Percentiles rank a stretch among this genome's conserved stretches.
These are phyloP conservation scores for Sarocladiaceae sp. DNA, from an alignment of 2,329 filamentous ascomycete genomes.

Conservation along the genomic window DNA sequence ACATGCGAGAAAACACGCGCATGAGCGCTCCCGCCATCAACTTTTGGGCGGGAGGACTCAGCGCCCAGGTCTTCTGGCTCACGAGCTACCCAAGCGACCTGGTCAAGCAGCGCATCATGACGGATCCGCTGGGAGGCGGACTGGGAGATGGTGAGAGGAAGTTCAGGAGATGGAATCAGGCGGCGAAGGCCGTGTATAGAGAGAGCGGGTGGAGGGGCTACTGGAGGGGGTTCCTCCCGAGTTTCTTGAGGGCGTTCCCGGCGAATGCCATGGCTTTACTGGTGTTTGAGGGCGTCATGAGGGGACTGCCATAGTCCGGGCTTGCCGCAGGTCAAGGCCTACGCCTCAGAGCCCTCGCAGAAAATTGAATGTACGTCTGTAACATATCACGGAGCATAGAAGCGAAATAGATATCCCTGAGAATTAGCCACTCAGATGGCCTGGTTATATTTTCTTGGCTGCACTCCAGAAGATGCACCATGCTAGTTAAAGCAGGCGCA, in stretches of 20 bases:
- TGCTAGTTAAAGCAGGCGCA: background rate
- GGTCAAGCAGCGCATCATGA: slow-evolving; percentile 96
- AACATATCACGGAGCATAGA: background rate
- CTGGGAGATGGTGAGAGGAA: slow-evolving; percentile 60
- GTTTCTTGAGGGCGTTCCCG: slow-evolving; percentile 88
- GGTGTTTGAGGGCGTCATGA: slow-evolving; percentile 89
- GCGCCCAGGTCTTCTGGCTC: slow-evolving; percentile 91
- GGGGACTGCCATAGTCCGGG: slow-evolving; percentile 39
- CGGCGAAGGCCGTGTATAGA: slow-evolving; percentile 67
- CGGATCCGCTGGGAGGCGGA: slow-evolving; percentile 72
- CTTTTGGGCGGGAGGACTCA: slow-evolving; percentile 94
- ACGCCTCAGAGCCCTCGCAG: background rate
- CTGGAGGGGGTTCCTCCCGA: slow-evolving; percentile 90
- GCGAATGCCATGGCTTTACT: slow-evolving; percentile 92
- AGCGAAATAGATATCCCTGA: slow-evolving; percentile 5
- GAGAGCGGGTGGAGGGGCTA: slow-evolving; percentile 76
- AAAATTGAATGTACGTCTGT: background rate
- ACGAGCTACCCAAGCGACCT: slow-evolving; percentile 89
- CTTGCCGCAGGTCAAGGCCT: background rate
- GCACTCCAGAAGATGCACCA: background rate
- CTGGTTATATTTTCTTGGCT: slow-evolving; percentile 9
- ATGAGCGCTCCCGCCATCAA: slow-evolving; percentile 78
- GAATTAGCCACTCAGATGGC: slow-evolving; percentile 12
- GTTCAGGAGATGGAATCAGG: slow-evolving; percentile 74
- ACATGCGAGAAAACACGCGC: slow-evolving; percentile 58